phyloP scores from a whole-genome alignment of 2,329 filamentous ascomycete species.

The Chaetomiaceae sp. region DNA sequence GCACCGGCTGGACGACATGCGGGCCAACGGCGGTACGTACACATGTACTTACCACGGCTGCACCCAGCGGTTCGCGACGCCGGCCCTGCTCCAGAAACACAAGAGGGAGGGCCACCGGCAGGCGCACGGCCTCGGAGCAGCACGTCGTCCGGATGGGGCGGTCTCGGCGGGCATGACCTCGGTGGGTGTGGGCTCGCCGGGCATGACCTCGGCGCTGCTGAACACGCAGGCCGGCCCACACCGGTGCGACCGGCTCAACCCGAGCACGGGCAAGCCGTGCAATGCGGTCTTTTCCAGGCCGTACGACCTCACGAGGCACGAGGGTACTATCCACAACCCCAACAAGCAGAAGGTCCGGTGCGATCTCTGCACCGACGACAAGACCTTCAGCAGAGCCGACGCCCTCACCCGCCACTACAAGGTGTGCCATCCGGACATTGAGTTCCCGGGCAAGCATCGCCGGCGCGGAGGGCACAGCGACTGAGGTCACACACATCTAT shows the following conservation, averaged over 20 bases:
- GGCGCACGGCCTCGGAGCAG: conserved; percentile 47
- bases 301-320: conserved; percentile 92
- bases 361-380: conserved; percentile 88
- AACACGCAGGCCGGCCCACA: conserved; percentile 92
- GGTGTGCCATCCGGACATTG: conserved; percentile 85
- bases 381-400: conserved; percentile 93
- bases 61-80: conserved; percentile 79
- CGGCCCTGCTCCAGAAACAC: conserved; percentile 83
- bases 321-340: conserved; percentile 94
- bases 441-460: conserved; percentile 62
- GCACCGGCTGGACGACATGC: conserved; percentile 54
- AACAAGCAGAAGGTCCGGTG: conserved; percentile 93
- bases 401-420: conserved; percentile 90
- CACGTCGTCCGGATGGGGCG: conserved; percentile 25
- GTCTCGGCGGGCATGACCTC: conserved; percentile 46
- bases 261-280: conserved; percentile 90
- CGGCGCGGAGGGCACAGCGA: conserved; percentile 29
- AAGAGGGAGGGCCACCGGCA: conserved; percentile 89
- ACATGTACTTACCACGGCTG: conserved; percentile 96
- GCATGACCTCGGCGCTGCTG: conserved; percentile 50
- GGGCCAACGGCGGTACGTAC: conserved; percentile 80
- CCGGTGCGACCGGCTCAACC: conserved; percentile 87
- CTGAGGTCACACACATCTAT: not conserved
- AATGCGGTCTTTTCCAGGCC: conserved; percentile 90
- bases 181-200: no score